Base-by-base conservation (phyloP, 2,329 filamentous ascomycete genomes). In the Tolypocladium pustulatum region DNA sequence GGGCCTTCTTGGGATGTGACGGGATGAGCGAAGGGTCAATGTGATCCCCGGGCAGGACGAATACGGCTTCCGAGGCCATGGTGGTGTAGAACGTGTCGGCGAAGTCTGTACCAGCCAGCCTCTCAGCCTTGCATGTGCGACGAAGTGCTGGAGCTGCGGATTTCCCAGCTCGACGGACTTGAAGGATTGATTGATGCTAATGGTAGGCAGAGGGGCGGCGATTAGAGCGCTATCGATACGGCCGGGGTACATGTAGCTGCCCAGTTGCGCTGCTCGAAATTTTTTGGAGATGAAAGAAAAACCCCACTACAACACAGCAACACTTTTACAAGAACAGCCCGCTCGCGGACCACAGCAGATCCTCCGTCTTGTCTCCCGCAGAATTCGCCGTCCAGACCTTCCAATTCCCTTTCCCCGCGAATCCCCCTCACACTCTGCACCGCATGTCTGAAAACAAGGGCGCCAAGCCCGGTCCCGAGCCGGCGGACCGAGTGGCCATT, bases 41-140 rank as follows among this genome's bases (percentile, higher is more conserved):
- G 37, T 76, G 69, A 66, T 97, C 91, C 64, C 94, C 92, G 0
- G 94, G 94, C 8, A 97, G 83, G 61, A 97, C 83, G 62, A 93
- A 77, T 54, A 76, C 75, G n/a, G 78, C 74, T 34, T 83, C 77
- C 38, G 80, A 75, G 30, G 81, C 72, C 84, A 88, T 88, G 43
- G 20, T 41, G 56, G 38, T 30, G n/a, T 32, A 52, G 32, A 27
- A 52, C 12, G 49, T 52, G 49, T 41, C 30, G 10, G 30, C 52
- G 56, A 53, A 46, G 55, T 57, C 53, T 58, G 57, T 49, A 32
- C 57, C 57, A 54, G 51, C 46, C 51, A 58, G 57, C 53, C 38
- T 58, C 46, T 34, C 49, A 52, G 49, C 49, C 49, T 43, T 32
- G 41, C 30, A 32, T 51, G 15, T n/a, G 43, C 43, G 43, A 30